Evolutionary conservation across 1,139 yeast species (phyloP), one percentile per base, ranked within the genome.

Genomic region (Wickerhamomyces sp.): DNA sequence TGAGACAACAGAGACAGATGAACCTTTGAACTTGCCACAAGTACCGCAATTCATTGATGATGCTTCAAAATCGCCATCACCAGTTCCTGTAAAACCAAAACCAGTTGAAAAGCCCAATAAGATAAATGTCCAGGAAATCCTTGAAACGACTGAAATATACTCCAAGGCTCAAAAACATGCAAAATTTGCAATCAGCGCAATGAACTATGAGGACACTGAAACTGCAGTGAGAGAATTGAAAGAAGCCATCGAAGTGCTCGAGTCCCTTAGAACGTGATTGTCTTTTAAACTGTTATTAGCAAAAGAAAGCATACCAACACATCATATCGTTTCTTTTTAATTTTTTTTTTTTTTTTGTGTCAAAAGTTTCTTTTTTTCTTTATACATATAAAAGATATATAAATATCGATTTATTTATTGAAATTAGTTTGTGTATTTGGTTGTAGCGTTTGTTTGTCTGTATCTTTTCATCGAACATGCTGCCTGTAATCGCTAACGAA

Each of bases 121-220:
- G 12, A 14, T 32, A 18, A 31, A 44, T 33, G 72, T 83, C 21
- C 62, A 63, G 29, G 58, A 64, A 28, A 74, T 84, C 33, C 59
- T 85, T 44, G 73, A 74, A 46, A 71, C 74, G 32, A 75, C 83
- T 16, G 88, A 84, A 43, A 67, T 72, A 28, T 78, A 84, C 18
- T 50, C 75, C n/a, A 67, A 72, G 48, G 85, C 89, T 1, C 97
- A 90, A 57, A 88, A 85, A 56, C 85, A 79, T 49, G 92, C 97
- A 37, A 86, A 83, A 60, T 92, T 81, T 60, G 97, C 97, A 4
- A 82, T 90, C 9, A 86, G 96, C 36, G 98, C 98, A 0, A 72
- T 92, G 51, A 90, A 89, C 58, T 92, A 89, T 59, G 97, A 92
- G 48, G 98, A 92, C 54, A 67, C 79, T 33, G 69, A 61, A 5